These are phyloP conservation scores for Fusarium poae DNA, from an alignment of 2,329 filamentous ascomycete genomes.

Conservation along the genomic window DNA sequence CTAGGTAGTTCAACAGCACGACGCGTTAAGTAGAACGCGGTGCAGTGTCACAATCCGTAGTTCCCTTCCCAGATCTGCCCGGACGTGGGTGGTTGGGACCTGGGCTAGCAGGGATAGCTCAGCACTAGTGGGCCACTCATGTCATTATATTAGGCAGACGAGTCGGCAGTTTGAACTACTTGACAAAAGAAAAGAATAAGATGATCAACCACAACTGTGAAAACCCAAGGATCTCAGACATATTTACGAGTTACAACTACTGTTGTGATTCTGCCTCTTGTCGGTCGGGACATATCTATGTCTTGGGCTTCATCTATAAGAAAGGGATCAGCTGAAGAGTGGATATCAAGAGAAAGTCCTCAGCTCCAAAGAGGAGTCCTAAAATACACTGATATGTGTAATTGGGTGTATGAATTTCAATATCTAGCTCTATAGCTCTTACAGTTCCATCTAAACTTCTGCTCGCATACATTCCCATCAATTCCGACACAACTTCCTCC, in stretches of 20 bases:
- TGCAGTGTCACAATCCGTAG: slow-evolving; percentile 33
- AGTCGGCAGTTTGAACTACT: slow-evolving; percentile 1
- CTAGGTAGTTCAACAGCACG: slow-evolving; percentile 10
- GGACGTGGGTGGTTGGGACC: slow-evolving; percentile 39
- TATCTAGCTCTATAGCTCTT: background rate
- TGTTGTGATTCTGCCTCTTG: background rate
- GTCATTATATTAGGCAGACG: slow-evolving; percentile 21
- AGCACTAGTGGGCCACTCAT: slow-evolving; percentile 36
- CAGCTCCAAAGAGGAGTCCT: background rate
- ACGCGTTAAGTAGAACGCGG: slow-evolving; percentile 45
- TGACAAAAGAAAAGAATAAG: background rate
- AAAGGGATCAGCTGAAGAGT: slow-evolving; percentile 2
- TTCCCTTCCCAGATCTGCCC: slow-evolving; percentile 36
- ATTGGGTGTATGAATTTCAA: background rate
- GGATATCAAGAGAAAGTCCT: background rate
- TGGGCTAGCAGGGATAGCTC: slow-evolving; percentile 33
- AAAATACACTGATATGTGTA: background rate
- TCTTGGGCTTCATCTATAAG: background rate
- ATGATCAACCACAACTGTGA: background rate
- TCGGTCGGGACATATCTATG: background rate
- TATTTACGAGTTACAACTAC: background rate
- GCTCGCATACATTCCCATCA: background rate
- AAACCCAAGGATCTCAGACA: background rate
- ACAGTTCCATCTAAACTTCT: background rate
- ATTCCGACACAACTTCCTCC: background rate